These are phyloP conservation scores for Phytophthora capsici DNA, from an alignment of 352 stramenopile genomes.

Conservation along the genomic window DNA sequence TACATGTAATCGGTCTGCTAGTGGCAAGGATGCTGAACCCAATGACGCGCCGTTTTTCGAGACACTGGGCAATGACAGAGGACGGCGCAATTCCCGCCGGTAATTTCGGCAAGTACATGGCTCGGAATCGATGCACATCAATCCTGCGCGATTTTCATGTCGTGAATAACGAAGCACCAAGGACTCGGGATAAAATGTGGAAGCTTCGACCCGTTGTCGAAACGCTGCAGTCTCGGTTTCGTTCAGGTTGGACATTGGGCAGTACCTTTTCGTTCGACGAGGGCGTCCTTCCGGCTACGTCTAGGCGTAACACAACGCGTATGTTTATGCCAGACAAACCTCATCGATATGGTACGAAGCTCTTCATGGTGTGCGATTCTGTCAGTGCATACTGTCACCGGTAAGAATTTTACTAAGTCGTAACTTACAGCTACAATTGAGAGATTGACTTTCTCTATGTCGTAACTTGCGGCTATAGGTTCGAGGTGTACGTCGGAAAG, in stretches of 20 bases:
- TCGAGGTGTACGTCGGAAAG: constrained; percentile 12
- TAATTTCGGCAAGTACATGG: constrained; percentile 25
- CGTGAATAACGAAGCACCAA: constrained; percentile 4
- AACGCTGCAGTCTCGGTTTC: neutral
- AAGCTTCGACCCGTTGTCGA: neutral
- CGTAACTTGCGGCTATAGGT: constrained; percentile 9
- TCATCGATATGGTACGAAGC: constrained; percentile 20
- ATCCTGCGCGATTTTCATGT: constrained; percentile 19
- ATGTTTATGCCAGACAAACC: constrained; percentile 34
- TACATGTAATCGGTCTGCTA: neutral
- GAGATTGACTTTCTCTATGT: too few relatives aligned
- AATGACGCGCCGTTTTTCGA: too few relatives aligned
- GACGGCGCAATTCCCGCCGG: neutral
- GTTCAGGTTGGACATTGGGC: constrained; percentile 2
- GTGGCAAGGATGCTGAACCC: neutral
- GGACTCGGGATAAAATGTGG: neutral
- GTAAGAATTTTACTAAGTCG: neutral
- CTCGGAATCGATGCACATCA: constrained; percentile 14
- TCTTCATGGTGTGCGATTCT: constrained; percentile 25
- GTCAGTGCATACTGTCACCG: constrained; percentile 8
- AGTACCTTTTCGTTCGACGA: constrained; percentile 36
- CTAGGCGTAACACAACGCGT: constrained; percentile 26
- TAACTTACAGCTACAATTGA: too few relatives aligned
- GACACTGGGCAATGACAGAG: neutral
- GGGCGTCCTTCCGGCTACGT: constrained; percentile 32